A percentile compares a stretch with the other conserved stretches of the same genome.
phyloP scores from a whole-genome alignment of 2,329 filamentous ascomycete species.

The Pleomassaria siparia region DNA sequence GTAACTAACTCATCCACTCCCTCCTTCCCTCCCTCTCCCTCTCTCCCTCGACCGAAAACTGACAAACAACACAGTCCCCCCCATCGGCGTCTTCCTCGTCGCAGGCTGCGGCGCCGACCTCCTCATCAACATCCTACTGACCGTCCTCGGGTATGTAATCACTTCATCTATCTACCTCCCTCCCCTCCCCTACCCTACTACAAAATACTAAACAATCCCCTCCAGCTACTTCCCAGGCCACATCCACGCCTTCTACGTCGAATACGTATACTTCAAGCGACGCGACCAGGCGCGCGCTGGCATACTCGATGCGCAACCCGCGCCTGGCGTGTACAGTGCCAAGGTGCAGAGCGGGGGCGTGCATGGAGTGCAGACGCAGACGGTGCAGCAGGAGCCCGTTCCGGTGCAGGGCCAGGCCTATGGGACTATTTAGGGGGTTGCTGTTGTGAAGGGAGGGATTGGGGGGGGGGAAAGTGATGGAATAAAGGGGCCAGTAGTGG shows the following conservation, averaged over 20 bases:
- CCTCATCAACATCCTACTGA: slow-evolving; percentile 52
- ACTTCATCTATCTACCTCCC: background rate
- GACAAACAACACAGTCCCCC: slow-evolving; percentile 44
- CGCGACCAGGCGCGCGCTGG: slow-evolving; percentile 64
- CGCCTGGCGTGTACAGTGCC: slow-evolving; percentile 72
- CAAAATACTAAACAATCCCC: background rate
- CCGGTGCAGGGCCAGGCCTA: slow-evolving; percentile 11
- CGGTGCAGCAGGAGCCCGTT: slow-evolving; percentile 7
- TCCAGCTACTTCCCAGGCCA: slow-evolving; percentile 73
- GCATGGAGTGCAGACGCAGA: slow-evolving; percentile 5
- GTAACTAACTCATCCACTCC: too few relatives aligned
- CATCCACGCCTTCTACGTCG: slow-evolving; percentile 76
- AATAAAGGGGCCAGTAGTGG: too few relatives aligned
- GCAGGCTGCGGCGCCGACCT: slow-evolving; percentile 54
- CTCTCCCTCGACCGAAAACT: background rate
- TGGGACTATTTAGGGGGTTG: slow-evolving; percentile 1
- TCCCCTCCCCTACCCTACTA: background rate
- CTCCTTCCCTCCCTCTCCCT: background rate
- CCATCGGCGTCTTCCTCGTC: slow-evolving; percentile 51
- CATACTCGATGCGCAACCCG: slow-evolving; percentile 54
- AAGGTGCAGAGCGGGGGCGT: slow-evolving; percentile 69
- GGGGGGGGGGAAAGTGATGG: too few relatives aligned
- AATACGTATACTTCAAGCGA: slow-evolving; percentile 81
- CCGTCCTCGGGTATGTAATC: slow-evolving; percentile 43
- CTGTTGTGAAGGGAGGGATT: too few relatives aligned